phyloP scores from a whole-genome alignment of 345 rosid species.

The Hibiscus trionum region DNA sequence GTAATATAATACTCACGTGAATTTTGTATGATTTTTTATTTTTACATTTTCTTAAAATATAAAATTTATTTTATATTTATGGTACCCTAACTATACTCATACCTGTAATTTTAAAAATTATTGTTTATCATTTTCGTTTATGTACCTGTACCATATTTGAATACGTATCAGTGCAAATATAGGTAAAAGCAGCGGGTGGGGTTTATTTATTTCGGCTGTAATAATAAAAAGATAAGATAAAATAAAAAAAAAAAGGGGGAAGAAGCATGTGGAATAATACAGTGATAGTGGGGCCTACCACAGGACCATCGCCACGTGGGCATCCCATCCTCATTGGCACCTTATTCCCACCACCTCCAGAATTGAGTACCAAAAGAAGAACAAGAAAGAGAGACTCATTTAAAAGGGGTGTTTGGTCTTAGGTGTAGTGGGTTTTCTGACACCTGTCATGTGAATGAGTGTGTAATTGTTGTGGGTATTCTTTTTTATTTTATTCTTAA shows the following conservation, averaged over 20 bases:
- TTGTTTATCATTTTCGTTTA: no score
- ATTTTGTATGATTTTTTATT: no score
- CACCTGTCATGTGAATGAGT: conserved; percentile 38
- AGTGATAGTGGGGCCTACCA: not conserved
- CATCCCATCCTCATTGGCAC: not conserved
- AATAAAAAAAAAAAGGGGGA: not conserved
- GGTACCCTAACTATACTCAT: no score
- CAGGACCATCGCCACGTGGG: not conserved
- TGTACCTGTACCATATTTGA: no score
- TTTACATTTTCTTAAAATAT: no score
- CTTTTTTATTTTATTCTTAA: not conserved
- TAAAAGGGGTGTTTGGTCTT: conserved; percentile 4
- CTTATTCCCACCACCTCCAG: conserved; percentile 8
- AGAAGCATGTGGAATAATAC: conserved; percentile 12
- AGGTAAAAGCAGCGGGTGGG: not conserved
- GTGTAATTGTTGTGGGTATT: conserved; percentile 14
- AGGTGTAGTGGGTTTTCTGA: conserved; percentile 36
- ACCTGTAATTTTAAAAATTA: no score
- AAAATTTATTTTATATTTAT: no score
- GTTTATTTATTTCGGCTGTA: not conserved
- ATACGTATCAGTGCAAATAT: no score
- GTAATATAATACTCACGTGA: no score
- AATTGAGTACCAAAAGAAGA: not conserved
- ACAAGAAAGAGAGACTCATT: conserved; percentile 11
- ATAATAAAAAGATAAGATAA: not conserved